phyloP scores from a whole-genome alignment of 768 basidiomycete genomes.

The Kwoniella shandongensis region DNA sequence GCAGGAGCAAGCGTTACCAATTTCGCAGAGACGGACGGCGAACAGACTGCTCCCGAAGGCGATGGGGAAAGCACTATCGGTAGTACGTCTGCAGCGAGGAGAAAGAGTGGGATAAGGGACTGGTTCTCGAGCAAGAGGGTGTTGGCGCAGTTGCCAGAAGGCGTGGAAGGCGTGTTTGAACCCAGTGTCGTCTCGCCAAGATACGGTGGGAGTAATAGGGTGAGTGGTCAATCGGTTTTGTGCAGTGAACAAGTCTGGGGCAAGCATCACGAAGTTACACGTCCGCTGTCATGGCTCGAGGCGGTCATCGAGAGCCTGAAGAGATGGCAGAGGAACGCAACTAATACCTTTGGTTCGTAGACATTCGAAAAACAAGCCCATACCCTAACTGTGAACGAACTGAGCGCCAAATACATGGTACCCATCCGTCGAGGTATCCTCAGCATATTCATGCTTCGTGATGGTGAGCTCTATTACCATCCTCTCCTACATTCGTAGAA shows the following conservation, averaged over 20 bases:
- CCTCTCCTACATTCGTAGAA: neutral
- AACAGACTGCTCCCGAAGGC: neutral
- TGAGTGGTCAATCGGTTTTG: conserved; percentile 3
- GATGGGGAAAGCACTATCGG: conserved; percentile 4
- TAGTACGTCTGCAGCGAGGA: neutral
- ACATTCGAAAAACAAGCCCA: conserved; percentile 42
- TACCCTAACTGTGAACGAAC: conserved; percentile 47
- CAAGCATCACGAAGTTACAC: too few species aligned
- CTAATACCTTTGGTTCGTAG: conserved; percentile 3
- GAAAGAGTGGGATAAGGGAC: conserved; percentile 1
- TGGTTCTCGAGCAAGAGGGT: neutral
- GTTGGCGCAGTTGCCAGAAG: conserved; percentile 42
- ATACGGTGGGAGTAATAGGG: conserved; percentile 20
- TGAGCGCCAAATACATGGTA: conserved; percentile 52
- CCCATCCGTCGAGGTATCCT: conserved; percentile 48
- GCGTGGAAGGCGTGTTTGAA: conserved; percentile 52
- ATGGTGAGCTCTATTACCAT: too few species aligned
- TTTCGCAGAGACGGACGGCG: conserved; percentile 5
- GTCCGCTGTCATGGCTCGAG: too few species aligned
- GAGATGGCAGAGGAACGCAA: too few species aligned
- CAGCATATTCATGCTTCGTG: conserved; percentile 50
- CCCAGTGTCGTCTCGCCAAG: conserved; percentile 28
- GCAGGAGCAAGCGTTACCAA: neutral
- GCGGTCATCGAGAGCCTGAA: too few species aligned
- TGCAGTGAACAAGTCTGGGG: too few species aligned